Evolutionary conservation across 257 asterid species (phyloP), one percentile per base, ranked within the genome.

Genomic region (Scutellaria baicalensis): DNA sequence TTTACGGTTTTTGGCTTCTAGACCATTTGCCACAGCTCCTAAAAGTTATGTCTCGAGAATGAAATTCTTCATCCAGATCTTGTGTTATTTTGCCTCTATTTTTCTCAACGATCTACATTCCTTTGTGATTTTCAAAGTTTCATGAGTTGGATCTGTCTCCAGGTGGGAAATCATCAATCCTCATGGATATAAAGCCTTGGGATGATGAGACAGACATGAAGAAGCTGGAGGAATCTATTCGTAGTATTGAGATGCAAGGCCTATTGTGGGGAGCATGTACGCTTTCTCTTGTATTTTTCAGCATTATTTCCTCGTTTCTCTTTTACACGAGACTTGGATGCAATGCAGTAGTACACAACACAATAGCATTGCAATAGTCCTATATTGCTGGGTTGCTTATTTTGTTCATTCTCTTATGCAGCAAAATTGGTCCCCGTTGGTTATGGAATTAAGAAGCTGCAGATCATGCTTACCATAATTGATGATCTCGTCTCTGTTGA

Each of bases 181-280:
- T 93, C 58, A 18, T 93, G 97, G 98, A 93, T 48, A 58, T 93
- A 5, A 93, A 93, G 71, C 99, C 99, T 3, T 91, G 99, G 99
- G 97, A 91, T 75, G 99, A 91, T 59, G 99, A 91, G 85, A 93
- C 99, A 0, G 99, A 93, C 87, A 89, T 91, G 96, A 93, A 89
- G 89, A 83, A 84, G 75, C 81, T 93, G 33, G 97, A 93, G 76
- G 99, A 89, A 80, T 73, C 88, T 65, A 96, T 93, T 59, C 95
- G 99, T 31, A 68, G 85, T 49, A 44, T 93, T 64, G 80, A 91
- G 73, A 49, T 79, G 83, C 82, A 78, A 0, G 99, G 99, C 42
- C 97, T 93, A 69, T 68, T 86, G 0, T 93, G 99, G 99, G 99
- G 97, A 84, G 99, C 99, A 81, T 91, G 98, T 93, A 91, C 23